phyloP scores from a whole-genome alignment of 805 yeast genomes.

The Monosporozyma aquatica region DNA sequence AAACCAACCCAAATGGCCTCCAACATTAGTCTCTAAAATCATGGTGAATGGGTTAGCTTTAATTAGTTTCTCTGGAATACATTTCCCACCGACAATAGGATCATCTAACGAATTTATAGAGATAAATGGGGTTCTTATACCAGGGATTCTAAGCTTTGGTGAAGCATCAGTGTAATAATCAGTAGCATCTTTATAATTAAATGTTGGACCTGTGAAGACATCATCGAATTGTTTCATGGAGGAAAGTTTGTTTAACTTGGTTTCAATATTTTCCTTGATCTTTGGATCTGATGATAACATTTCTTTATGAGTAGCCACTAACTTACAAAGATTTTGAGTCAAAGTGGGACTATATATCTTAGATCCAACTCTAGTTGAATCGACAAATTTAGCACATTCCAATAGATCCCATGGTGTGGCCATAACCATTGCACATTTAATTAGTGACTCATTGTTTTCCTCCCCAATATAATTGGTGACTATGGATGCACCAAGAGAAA shows the following conservation, averaged over 20 bases:
- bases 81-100: constrained; percentile 51
- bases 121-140: constrained; percentile 54
- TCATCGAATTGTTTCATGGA: constrained; percentile 53
- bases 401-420: constrained; percentile 70
- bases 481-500: constrained; percentile 70
- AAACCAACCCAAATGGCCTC: constrained; percentile 84
- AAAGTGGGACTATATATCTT: constrained; percentile 42
- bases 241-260: constrained; percentile 22
- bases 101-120: constrained; percentile 63
- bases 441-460: constrained; percentile 38
- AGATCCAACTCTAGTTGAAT: constrained; percentile 35
- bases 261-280: constrained; percentile 12
- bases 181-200: constrained; percentile 52
- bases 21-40: constrained; percentile 51
- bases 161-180: constrained; percentile 63
- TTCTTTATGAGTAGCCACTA: constrained; percentile 37
- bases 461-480: constrained; percentile 66
- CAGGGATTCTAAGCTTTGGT: constrained; percentile 41
- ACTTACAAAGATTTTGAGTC: constrained; percentile 37
- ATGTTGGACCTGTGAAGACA: constrained; percentile 51
- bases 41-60: constrained; percentile 49
- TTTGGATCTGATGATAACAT: constrained; percentile 28
- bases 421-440: constrained; percentile 50
- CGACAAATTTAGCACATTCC: constrained; percentile 39
- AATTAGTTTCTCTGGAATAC: constrained; percentile 42